Percentiles rank a stretch among this genome's conserved stretches.
Evolutionary conservation across 1,284 basidiomycete species (phyloP).

Genomic region (Microbotryum violaceum): DNA sequence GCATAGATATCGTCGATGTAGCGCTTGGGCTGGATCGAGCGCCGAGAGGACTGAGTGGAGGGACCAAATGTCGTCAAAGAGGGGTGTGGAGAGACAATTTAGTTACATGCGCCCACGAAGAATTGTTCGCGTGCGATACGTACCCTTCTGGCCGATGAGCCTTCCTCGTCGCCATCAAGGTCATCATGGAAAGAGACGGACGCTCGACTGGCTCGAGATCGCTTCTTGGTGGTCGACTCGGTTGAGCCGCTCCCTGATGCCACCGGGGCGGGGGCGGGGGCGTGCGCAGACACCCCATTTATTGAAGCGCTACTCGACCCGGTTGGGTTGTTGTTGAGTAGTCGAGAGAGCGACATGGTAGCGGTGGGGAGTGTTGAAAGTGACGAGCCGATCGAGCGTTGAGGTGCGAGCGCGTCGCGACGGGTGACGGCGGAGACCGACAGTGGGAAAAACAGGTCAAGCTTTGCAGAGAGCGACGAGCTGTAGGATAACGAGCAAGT

Average conservation of each 20-base stretch:
- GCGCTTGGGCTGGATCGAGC: constrained; percentile 14
- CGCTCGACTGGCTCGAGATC: background rate
- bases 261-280: background rate
- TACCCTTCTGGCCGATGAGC: background rate
- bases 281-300: background rate
- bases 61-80: too few species aligned
- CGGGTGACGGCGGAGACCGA: too few species aligned
- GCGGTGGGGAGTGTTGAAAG: background rate
- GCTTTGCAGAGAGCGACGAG: too few species aligned
- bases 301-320: too few species aligned
- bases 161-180: too few species aligned
- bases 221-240: background rate
- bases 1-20: constrained; percentile 23
- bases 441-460: too few species aligned
- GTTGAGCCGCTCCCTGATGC: background rate
- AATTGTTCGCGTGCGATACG: background rate
- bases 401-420: too few species aligned
- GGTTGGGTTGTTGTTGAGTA: background rate
- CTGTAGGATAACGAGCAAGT: too few species aligned
- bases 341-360: background rate
- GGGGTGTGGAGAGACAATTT: too few species aligned
- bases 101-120: too few species aligned
- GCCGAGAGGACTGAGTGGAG: constrained; percentile 1
- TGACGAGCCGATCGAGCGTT: too few species aligned
- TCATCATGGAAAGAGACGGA: background rate